phyloP scores from a whole-genome alignment of 106 monocot genomes.

The Cymbidium sinense region DNA sequence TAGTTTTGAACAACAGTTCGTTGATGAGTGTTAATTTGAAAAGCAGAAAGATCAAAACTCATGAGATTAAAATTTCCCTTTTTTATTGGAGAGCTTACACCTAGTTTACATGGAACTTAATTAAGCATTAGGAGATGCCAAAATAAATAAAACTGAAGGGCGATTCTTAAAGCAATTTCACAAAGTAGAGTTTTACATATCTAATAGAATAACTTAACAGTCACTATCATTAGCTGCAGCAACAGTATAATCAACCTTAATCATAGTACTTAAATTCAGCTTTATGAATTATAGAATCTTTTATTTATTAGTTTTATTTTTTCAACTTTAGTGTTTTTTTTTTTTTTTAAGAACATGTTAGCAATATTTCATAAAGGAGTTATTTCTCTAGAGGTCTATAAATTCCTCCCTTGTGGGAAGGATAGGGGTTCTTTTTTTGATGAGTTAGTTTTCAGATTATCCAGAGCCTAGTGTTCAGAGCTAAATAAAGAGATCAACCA shows the following conservation, averaged over 20 bases:
- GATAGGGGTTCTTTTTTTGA: too few relatives aligned
- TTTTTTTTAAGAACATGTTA: too few relatives aligned
- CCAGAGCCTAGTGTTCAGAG: too few relatives aligned
- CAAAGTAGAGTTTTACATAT: background rate
- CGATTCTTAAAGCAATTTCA: background rate
- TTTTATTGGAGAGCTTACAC: background rate
- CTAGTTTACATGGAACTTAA: background rate
- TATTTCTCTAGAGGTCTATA: too few relatives aligned
- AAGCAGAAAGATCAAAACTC: background rate
- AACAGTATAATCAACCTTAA: background rate
- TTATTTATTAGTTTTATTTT: too few relatives aligned
- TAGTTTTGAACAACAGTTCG: background rate
- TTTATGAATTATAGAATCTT: too few relatives aligned
- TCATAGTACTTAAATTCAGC: too few relatives aligned
- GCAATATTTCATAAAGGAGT: too few relatives aligned
- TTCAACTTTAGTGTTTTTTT: too few relatives aligned
- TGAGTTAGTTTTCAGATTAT: too few relatives aligned
- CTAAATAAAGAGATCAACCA: too few relatives aligned
- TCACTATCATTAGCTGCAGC: background rate
- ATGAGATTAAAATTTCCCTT: background rate
- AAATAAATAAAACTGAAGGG: background rate
- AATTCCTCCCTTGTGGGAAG: too few relatives aligned
- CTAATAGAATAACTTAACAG: background rate
- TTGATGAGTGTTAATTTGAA: background rate
- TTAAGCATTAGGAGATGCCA: background rate